Percentiles rank a stretch among this genome's conserved stretches.
Conservation (phyloP, 108 stramenopile genomes). For the Fragilaria radians region DNA sequence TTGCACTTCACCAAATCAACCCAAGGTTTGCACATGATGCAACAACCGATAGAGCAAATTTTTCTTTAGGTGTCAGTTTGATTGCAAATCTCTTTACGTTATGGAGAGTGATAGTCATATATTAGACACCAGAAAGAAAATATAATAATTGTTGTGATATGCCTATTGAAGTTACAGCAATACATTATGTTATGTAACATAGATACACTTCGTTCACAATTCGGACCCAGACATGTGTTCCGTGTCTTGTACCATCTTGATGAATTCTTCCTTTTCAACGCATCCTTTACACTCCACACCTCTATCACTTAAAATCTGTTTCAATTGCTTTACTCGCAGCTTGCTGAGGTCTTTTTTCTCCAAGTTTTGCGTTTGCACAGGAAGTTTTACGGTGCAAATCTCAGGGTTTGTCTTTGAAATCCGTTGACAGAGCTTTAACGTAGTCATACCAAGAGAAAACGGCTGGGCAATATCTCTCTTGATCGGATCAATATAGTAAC, state of each 20-base stretch:
- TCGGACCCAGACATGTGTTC: constrained; percentile 69
- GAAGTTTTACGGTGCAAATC: constrained; percentile 90
- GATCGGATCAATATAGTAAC: constrained; percentile 97
- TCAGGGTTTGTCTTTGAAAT: constrained; percentile 84
- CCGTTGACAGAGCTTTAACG: constrained; percentile 81
- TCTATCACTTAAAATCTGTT: constrained; percentile 90
- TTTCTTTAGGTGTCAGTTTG: too few relatives aligned
- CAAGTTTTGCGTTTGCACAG: constrained; percentile 91
- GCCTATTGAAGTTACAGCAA: too few relatives aligned
- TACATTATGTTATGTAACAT: too few relatives aligned
- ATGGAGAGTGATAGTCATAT: too few relatives aligned
- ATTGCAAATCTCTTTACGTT: too few relatives aligned
- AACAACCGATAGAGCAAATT: too few relatives aligned
- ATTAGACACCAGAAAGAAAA: too few relatives aligned
- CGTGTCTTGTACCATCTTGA: constrained; percentile 92
- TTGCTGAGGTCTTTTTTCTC: constrained; percentile 91
- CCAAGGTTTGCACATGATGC: too few relatives aligned
- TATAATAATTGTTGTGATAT: too few relatives aligned
- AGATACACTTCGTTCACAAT: too few relatives aligned
- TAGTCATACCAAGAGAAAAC: constrained; percentile 88
- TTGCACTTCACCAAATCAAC: too few relatives aligned
- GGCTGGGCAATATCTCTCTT: constrained; percentile 94
- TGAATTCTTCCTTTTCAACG: constrained; percentile 98
- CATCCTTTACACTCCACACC: constrained; percentile 97
- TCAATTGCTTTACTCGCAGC: constrained; percentile 96